Evolutionary conservation across 495 filamentous ascomycete genomes (phyloP).

Genomic region (Pseudoneurospora amorphoporcata): DNA sequence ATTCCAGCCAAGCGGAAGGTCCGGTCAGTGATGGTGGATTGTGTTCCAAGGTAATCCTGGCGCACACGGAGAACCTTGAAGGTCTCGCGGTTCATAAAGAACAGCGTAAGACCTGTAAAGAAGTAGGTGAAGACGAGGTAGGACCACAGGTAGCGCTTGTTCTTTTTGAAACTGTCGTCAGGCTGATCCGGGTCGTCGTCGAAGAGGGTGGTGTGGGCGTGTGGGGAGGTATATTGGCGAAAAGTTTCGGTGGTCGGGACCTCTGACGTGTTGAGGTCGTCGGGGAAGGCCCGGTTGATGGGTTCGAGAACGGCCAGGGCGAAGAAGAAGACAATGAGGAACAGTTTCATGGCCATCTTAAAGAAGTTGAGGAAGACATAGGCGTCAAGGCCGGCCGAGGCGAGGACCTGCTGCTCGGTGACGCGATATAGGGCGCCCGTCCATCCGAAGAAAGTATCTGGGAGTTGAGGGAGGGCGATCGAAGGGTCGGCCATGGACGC

Average conservation of each 20-base stretch:
- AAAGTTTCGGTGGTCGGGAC: slow-evolving; percentile 1
- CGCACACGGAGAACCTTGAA: slow-evolving; percentile 70
- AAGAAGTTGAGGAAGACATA: slow-evolving; percentile 94
- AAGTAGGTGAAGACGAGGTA: slow-evolving; percentile 87
- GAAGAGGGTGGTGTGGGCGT: neutral
- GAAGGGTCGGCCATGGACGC: slow-evolving; percentile 46
- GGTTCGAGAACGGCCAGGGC: slow-evolving; percentile 72
- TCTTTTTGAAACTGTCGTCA: slow-evolving; percentile 26
- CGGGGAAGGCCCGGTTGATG: slow-evolving; percentile 57
- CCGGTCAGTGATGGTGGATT: slow-evolving; percentile 87
- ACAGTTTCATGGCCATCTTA: slow-evolving; percentile 81
- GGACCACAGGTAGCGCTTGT: slow-evolving; percentile 70
- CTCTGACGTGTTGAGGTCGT: slow-evolving; percentile 5
- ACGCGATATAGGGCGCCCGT: slow-evolving; percentile 81
- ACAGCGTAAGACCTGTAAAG: slow-evolving; percentile 74
- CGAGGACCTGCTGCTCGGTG: slow-evolving; percentile 78
- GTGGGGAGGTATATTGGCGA: slow-evolving; percentile 4
- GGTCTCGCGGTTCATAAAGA: slow-evolving; percentile 72
- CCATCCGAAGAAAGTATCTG: slow-evolving; percentile 87
- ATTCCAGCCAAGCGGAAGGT: slow-evolving; percentile 90
- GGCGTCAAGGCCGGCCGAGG: slow-evolving; percentile 87
- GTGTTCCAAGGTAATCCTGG: slow-evolving; percentile 85
- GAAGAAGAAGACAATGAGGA: slow-evolving; percentile 68
- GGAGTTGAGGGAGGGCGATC: slow-evolving; percentile 71
- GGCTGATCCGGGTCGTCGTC: slow-evolving; percentile 3